Evolutionary conservation across 2,329 filamentous ascomycete genomes (phyloP), one percentile per base, ranked within the genome.

Genomic region (Penicillium crustosum): DNA sequence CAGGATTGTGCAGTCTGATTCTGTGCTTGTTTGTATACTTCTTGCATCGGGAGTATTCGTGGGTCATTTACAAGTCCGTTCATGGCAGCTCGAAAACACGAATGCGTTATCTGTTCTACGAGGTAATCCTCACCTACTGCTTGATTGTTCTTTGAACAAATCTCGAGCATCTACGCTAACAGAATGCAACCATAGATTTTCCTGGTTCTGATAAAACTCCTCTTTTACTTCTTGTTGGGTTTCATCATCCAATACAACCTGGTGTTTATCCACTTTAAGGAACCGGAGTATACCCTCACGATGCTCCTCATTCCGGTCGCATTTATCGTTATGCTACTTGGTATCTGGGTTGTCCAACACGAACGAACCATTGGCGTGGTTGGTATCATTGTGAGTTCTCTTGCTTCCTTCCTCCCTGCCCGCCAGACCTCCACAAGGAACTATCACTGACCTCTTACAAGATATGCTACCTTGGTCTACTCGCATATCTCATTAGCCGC

Each of bases 401-500:
- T 47, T 29, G 7, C 17, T 29, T 19, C 25, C 43, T 21, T 3
- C 9, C 36, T 19, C 27, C 7, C 29, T 31, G 29, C 29, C 10
- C 10, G 29, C 10, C 29, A 31, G 29, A 12, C 29, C 29, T 31
- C 29, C 29, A 31, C 29, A 17, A 7, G 8, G 21, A 25, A 50
- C n/a, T 13, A 25, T 25, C 21, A 6, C 38, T 39, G 10, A 50
- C 25, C 2, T 10, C 10, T 6, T 21, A n/a, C 10, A 27, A 50
- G 49, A 17, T 31, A 36, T 50, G 36, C 25, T 50, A 50, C 36
- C 38, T 50, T 10, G 49, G 49, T 10, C 23, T 50, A 21, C 17
- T 50, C 7, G 31, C 41, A 29, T 53, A 53, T 44, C n/a, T 43
- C 5, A 44, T 53, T 19, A 53, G 29, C 41, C 50, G 50, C 19